These are phyloP conservation scores for Musa itinerans DNA, from an alignment of 176 grass and related monocot genomes.

Conservation along the genomic window DNA sequence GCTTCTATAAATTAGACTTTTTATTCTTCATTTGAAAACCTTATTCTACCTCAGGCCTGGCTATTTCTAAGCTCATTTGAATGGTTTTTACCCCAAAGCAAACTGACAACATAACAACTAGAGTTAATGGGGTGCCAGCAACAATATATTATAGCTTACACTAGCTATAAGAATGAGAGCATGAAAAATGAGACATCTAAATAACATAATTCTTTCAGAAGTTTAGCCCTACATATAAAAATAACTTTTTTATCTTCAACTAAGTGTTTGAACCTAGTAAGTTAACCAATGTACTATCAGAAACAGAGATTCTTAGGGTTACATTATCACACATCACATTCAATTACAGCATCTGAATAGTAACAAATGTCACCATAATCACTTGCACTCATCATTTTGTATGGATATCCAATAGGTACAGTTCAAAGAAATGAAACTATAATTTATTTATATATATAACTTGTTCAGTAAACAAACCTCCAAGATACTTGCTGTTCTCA, in stretches of 20 bases:
- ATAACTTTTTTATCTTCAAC: not conserved
- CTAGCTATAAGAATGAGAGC: not conserved
- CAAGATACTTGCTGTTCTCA: conserved; percentile 99
- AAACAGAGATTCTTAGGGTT: not conserved
- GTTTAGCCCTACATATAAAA: not conserved
- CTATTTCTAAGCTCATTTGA: not conserved
- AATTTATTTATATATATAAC: not conserved
- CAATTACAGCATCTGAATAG: not conserved
- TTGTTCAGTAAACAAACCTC: conserved; percentile 43
- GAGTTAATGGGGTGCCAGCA: not conserved
- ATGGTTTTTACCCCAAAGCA: not conserved
- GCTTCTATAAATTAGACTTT: no score
- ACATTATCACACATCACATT: not conserved
- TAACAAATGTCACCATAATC: not conserved
- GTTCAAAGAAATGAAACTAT: not conserved
- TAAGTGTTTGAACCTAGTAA: not conserved
- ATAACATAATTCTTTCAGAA: not conserved
- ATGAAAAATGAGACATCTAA: not conserved
- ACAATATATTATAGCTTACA: not conserved
- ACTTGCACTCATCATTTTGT: not conserved
- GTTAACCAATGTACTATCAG: not conserved
- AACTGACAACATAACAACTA: not conserved
- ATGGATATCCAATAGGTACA: not conserved
- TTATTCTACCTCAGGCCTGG: not conserved
- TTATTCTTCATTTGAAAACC: no score